Percentiles rank a stretch among this genome's conserved stretches.
Conservation (phyloP, 179 eudicot species). For the Nepenthes alata region DNA sequence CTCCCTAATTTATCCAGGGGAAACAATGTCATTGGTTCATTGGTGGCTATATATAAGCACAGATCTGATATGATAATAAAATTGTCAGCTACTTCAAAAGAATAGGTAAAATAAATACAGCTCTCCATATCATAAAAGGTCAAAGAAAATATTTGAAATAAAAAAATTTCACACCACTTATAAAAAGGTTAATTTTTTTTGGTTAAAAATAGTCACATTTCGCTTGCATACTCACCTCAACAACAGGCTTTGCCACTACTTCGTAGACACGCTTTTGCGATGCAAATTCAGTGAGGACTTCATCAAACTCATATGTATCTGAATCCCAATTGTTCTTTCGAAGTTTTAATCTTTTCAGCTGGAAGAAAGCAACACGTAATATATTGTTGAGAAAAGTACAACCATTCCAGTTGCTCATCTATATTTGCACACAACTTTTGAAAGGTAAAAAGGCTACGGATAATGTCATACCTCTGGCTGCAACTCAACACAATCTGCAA, state of each 20-base stretch:
- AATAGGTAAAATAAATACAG: background rate
- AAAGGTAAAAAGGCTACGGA: background rate
- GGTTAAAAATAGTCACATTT: background rate
- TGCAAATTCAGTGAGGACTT: constrained; percentile 68
- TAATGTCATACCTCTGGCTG: constrained; percentile 63
- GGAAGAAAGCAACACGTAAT: constrained; percentile 4
- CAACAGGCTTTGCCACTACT: constrained; percentile 78
- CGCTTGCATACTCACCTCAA: constrained; percentile 33
- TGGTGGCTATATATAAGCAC: too few relatives aligned
- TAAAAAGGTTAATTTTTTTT: background rate
- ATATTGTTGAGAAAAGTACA: background rate
- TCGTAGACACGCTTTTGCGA: constrained; percentile 81
- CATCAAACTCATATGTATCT: constrained; percentile 77
- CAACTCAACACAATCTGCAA: constrained; percentile 90
- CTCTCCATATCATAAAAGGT: background rate
- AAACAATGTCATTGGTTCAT: too few relatives aligned
- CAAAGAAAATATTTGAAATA: background rate
- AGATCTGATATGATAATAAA: too few relatives aligned
- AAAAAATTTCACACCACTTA: background rate
- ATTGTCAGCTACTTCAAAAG: too few relatives aligned
- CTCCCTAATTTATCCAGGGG: too few relatives aligned
- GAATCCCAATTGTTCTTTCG: constrained; percentile 85
- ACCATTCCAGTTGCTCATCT: background rate
- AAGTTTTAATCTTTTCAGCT: constrained; percentile 82
- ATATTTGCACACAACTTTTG: background rate